Evolutionary conservation across 306 rosid genomes (phyloP), one percentile per base, ranked within the genome.

Genomic region (Glycine tomentella): DNA sequence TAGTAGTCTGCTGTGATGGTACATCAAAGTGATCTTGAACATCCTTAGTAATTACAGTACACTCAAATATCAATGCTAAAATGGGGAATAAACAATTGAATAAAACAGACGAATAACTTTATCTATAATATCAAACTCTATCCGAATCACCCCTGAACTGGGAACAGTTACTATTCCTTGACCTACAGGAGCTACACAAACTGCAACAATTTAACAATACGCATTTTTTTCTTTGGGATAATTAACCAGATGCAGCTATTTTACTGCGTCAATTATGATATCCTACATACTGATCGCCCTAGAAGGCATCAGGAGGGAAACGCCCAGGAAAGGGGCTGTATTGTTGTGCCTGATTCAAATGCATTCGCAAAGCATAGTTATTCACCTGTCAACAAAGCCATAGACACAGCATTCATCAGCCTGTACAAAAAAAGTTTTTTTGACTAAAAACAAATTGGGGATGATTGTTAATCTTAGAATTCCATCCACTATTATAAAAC

Each of bases 281-380:
- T 63, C 53, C 80, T 55, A 73, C 68, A 55, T 38, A 69, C 8
- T 56, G 74, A 74, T 49, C 78, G 51, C 6, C 14, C 88, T 86
- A 93, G 87, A 89, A 95, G 69, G 88, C 90, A 81, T 93, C 99
- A 0, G 99, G 99, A 67, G 92, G 97, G 83, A 87, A 95, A 71
- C 83, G 93, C 59, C 97, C 97, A 3, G 96, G 90, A 72, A 95
- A 88, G 38, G 94, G 86, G 82, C 87, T 92, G 93, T 89, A 84
- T 62, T 90, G 95, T 56, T 91, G 94, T 65, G 99, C 93, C 86
- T 95, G 99, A 87, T 90, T 90, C 90, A 95, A 83, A 92, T 93
- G 98, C 98, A 95, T 95, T 59, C 92, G 82, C 92, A 95, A 84
- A 13, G 94, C 94, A 80, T 95, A 95, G 84, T 95, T 95, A 80